Conservation (phyloP, 1,139 yeast genomes). For the Taphrina pruni region DNA sequence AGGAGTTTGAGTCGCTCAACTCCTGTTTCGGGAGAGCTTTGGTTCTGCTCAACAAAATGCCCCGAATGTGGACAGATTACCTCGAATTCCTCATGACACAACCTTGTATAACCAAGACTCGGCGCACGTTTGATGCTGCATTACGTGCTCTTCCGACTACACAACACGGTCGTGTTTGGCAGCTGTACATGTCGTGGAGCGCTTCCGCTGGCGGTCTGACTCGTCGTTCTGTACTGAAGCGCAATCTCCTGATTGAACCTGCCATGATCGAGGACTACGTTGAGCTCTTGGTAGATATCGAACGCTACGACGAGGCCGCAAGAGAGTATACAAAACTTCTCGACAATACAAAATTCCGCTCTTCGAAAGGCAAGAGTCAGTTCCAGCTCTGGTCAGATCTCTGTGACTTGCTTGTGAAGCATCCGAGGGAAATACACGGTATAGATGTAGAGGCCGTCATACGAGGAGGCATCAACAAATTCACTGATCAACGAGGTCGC, state of each 20-base stretch:
- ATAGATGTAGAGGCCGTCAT: conserved; percentile 54
- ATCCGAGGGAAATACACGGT: conserved; percentile 47
- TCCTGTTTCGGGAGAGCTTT: conserved; percentile 60
- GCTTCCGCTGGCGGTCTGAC: conserved; percentile 56
- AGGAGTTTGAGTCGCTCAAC: conserved; percentile 54
- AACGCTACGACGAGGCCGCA: conserved; percentile 49
- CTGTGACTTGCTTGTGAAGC: conserved; percentile 56
- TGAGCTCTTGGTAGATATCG: conserved; percentile 48
- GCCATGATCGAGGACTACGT: conserved; percentile 52
- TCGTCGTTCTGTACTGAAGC: conserved; percentile 55
- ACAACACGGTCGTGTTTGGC: conserved; percentile 70
- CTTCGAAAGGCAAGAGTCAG: conserved; percentile 54
- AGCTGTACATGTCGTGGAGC: conserved; percentile 61
- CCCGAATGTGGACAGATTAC: conserved; percentile 64
- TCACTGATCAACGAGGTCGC: conserved; percentile 66
- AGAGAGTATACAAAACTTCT: conserved; percentile 51
- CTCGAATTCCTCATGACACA: conserved; percentile 57
- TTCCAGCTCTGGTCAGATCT: conserved; percentile 59
- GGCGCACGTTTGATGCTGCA: conserved; percentile 62
- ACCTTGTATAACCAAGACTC: conserved; percentile 56
- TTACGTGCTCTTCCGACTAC: conserved; percentile 59
- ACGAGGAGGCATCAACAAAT: conserved; percentile 55
- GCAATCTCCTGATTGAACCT: conserved; percentile 57
- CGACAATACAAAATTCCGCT: conserved; percentile 51
- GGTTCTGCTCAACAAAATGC: conserved; percentile 56